Evolutionary conservation across 148 eudicot genomes (phyloP).

Genomic region (Hydrangea macrophylla): DNA sequence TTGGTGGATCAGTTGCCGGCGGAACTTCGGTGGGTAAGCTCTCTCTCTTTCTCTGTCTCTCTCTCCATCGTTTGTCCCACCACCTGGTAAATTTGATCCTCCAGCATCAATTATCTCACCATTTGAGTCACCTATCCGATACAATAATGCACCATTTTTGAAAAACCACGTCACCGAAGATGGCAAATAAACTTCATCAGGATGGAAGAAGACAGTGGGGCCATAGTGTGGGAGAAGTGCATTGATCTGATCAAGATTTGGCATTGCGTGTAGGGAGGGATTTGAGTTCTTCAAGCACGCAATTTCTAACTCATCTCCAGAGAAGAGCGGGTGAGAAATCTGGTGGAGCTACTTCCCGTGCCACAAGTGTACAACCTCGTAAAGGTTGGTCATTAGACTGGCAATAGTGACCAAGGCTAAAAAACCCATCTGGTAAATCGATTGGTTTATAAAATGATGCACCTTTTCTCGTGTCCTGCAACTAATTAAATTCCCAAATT

Average conservation of each 20-base stretch:
- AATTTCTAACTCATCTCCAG: conserved; percentile 38
- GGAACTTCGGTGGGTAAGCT: too few species aligned
- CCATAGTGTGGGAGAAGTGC: conserved; percentile 80
- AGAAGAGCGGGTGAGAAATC: conserved; percentile 44
- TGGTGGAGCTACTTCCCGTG: conserved; percentile 32
- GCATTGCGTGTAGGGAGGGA: conserved; percentile 52
- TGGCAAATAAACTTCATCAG: conserved; percentile 70
- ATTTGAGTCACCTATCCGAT: conserved; percentile 25
- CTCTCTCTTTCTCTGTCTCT: too few species aligned
- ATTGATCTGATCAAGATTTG: conserved; percentile 70
- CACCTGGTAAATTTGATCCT: conserved; percentile 77
- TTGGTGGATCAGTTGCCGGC: too few species aligned
- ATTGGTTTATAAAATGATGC: conserved; percentile 67
- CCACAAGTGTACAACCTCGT: conserved; percentile 66
- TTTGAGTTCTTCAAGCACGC: conserved; percentile 68
- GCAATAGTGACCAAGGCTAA: conserved; percentile 73
- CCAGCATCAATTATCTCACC: conserved; percentile 55
- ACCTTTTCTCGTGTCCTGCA: conserved; percentile 38
- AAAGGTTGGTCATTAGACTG: conserved; percentile 53
- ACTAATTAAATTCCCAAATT: conserved; percentile 58
- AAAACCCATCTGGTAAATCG: conserved; percentile 63
- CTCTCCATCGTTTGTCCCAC: conserved; percentile 60
- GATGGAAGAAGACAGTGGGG: conserved; percentile 83
- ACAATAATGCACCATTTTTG: conserved; percentile 63
- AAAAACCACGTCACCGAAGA: conserved; percentile 90